A percentile compares a stretch with the other conserved stretches of the same genome.
phyloP scores from a whole-genome alignment of 2,329 filamentous ascomycete genomes.

The Claviceps pazoutovae region DNA sequence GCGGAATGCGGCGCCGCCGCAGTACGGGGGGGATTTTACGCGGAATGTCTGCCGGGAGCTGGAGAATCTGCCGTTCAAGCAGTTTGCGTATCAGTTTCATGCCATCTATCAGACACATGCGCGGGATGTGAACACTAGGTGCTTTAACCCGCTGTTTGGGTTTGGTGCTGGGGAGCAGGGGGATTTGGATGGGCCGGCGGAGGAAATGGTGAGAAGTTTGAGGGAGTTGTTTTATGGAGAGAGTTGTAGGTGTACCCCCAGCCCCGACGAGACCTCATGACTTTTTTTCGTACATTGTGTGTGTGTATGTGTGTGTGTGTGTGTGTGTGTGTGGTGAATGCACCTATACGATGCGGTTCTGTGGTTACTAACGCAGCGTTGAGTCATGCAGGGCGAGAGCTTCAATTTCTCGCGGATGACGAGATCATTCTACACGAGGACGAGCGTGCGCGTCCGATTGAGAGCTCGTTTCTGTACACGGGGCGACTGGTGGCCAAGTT shows the following conservation, averaged over 20 bases:
- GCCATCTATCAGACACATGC: slow-evolving; percentile 44
- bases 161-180: slow-evolving; percentile 24
- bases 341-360: no score
- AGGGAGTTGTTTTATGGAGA: slow-evolving; percentile 29
- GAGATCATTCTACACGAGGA: slow-evolving; percentile 31
- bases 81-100: slow-evolving; percentile 47
- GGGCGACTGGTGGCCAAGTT: slow-evolving; percentile 40
- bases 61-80: slow-evolving; percentile 45
- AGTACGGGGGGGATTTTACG: slow-evolving; percentile 29
- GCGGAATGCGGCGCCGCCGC: slow-evolving; percentile 22
- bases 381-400: slow-evolving; percentile 18
- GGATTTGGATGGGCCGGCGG: slow-evolving; percentile 32
- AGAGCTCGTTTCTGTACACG: slow-evolving; percentile 36
- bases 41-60: slow-evolving; percentile 34
- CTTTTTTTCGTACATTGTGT: no score
- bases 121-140: slow-evolving; percentile 30
- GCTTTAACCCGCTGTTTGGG: slow-evolving; percentile 44
- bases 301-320: no score
- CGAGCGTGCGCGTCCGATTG: slow-evolving; percentile 31
- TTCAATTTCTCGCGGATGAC: slow-evolving; percentile 30
- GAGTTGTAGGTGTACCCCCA: slow-evolving; percentile 26
- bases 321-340: no score
- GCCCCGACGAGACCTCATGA: no score
- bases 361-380: not conserved
- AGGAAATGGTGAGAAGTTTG: slow-evolving; percentile 31